Percentiles rank a stretch among this genome's conserved stretches.
phyloP scores from a whole-genome alignment of 441 rosid species.

The Heliophila coronopifolia region DNA sequence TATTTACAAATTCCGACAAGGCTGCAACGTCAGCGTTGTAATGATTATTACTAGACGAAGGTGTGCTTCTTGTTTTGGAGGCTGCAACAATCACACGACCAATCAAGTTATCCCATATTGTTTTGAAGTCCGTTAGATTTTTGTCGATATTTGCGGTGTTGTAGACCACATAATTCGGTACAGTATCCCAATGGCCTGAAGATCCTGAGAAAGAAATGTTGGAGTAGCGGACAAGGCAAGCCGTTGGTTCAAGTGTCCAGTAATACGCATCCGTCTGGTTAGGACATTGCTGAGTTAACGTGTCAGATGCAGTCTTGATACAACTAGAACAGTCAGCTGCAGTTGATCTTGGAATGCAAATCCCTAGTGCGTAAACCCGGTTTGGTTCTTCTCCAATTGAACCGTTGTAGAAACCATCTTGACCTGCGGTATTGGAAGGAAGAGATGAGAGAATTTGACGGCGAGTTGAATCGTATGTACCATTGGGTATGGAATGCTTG shows the following conservation, averaged over 20 bases:
- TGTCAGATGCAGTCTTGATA: background rate
- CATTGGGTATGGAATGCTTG: no score
- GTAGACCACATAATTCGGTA: no score
- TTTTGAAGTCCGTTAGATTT: no score
- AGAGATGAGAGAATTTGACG: conserved; percentile 20
- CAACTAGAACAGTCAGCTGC: conserved; percentile 31
- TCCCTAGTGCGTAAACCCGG: conserved; percentile 20
- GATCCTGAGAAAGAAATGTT: conserved; percentile 20
- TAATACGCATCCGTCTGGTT: conserved; percentile 36
- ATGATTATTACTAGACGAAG: no score
- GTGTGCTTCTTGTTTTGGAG: no score
- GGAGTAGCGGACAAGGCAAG: conserved; percentile 38
- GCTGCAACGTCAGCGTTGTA: no score
- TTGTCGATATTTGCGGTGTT: no score
- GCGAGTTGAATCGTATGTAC: conserved; percentile 16
- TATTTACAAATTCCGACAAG: no score
- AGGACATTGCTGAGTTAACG: conserved; percentile 30
- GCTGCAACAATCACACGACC: no score
- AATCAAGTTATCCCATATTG: no score
- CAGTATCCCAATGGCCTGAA: no score
- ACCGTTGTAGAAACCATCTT: conserved; percentile 20
- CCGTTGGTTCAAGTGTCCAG: no score
- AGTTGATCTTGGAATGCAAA: conserved; percentile 35
- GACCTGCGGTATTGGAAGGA: conserved; percentile 19
- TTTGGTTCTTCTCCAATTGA: conserved; percentile 18